Evolutionary conservation across 2,329 filamentous ascomycete species (phyloP).

Genomic region (Coniella lustricola): DNA sequence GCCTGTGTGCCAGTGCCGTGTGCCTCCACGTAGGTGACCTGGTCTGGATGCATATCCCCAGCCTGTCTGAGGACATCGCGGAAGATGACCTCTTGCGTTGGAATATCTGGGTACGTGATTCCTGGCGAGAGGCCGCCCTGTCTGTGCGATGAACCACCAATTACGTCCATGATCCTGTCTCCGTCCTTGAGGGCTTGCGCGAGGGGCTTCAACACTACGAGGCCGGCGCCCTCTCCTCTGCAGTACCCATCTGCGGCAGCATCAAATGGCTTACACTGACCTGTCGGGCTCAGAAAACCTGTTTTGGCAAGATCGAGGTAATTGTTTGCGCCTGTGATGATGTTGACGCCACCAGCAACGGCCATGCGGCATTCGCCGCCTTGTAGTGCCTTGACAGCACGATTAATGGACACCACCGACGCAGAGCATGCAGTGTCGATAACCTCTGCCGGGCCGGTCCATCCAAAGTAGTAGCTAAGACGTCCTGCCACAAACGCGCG

Average conservation of each 20-base stretch:
- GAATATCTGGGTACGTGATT: slow-evolving; percentile 22
- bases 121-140: slow-evolving; percentile 25
- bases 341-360: slow-evolving; percentile 32
- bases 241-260: slow-evolving; percentile 46
- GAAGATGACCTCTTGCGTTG: slow-evolving; percentile 24
- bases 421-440: slow-evolving; percentile 34
- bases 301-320: slow-evolving; percentile 28
- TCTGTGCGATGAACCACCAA: slow-evolving; percentile 28
- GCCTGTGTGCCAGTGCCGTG: slow-evolving; percentile 34
- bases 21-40: slow-evolving; percentile 27
- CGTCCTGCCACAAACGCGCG: slow-evolving; percentile 26
- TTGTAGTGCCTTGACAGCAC: slow-evolving; percentile 20
- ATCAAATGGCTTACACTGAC: slow-evolving; percentile 43
- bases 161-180: slow-evolving; percentile 39
- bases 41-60: slow-evolving; percentile 17
- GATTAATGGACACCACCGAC: slow-evolving; percentile 28
- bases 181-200: slow-evolving; percentile 43
- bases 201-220: slow-evolving; percentile 43
- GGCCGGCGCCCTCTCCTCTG: slow-evolving; percentile 41
- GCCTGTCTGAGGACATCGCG: slow-evolving; percentile 19
- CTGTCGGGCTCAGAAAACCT: slow-evolving; percentile 35
- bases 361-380: slow-evolving; percentile 26
- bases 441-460: slow-evolving; percentile 33
- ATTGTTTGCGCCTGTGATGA: slow-evolving; percentile 25
- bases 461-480: slow-evolving; percentile 36